Base-by-base conservation (phyloP, 2,329 filamentous ascomycete species). In the Alternaria gaisen region DNA sequence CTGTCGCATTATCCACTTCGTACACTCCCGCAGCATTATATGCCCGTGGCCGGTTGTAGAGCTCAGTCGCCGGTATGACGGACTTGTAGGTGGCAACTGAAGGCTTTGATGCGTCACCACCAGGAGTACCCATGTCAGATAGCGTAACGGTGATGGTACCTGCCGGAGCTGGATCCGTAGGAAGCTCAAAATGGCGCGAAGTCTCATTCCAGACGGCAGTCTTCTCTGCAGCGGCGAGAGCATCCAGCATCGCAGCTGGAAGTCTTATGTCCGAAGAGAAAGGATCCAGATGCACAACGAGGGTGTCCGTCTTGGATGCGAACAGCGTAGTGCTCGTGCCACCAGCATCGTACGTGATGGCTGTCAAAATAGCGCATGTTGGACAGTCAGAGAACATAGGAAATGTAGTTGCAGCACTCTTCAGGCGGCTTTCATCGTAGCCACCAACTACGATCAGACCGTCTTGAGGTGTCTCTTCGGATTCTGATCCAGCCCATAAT, bases 381-480 rank as follows among this genome's bases (percentile, higher is more conserved):
- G 63, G 56, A 54, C 65, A 68, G 20, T 68, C 63, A 8, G 65
- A 64, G 36, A 64, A 66, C 63, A 64, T 68, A 46, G 65, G 65
- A 57, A 68, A 68, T 14, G 58, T 64, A 32, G 58, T 66, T 22
- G 65, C 50, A 1, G 65, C 42, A 30, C 56, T 60, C 4, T 59
- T 66, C 26, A 68, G 47, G 9, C 65, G 57, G 40, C 60, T 66
- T 54, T 63, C 56, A 9, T 68, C 63, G 34, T 62, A 68, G 24
- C 65, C 65, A 28, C 65, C 65, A 24, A 68, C 52, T 7, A 68
- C 46, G 2, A 68, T 57, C 36, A 68, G 52, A 42, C 65, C 65
- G n/a, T 64, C 63, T 43, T 68, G 63, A 40, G 65, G 61, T 6
- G 65, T 52, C 24, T 56, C 58, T 41, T 64, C 63, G 4, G 63